A percentile compares a stretch with the other conserved stretches of the same genome.
phyloP scores from a whole-genome alignment of 257 asterid genomes.

The Datura wrightii region DNA sequence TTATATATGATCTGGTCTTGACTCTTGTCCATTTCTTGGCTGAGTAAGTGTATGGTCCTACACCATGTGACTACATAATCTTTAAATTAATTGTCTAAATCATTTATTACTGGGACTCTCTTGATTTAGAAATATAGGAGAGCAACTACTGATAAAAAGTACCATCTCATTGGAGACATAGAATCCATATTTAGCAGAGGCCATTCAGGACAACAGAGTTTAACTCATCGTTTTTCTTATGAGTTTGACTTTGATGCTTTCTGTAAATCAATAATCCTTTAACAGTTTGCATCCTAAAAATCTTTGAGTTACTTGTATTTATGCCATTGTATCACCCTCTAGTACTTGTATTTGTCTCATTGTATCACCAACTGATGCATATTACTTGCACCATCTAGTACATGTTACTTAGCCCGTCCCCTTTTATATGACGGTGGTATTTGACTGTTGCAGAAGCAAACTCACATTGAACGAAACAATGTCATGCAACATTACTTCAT shows the following conservation, averaged over 20 bases:
- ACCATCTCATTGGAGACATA: neutral
- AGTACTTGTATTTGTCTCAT: too few relatives aligned
- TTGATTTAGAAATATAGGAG: neutral
- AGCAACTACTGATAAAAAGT: neutral
- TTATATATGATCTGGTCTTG: neutral
- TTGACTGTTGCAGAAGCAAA: neutral
- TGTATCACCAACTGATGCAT: neutral
- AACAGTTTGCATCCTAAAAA: too few relatives aligned
- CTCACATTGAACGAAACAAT: too few relatives aligned
- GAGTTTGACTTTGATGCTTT: neutral
- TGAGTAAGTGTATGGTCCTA: conserved; percentile 39
- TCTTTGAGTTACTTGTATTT: neutral
- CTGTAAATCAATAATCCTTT: neutral
- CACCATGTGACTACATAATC: conserved; percentile 47
- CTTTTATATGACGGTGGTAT: neutral
- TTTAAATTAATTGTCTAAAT: neutral
- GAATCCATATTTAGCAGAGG: neutral
- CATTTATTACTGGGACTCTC: conserved; percentile 1
- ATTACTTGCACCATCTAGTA: neutral
- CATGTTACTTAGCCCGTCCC: too few relatives aligned
- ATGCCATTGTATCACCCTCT: too few relatives aligned
- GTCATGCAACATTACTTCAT: too few relatives aligned
- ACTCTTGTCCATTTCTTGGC: conserved; percentile 26
- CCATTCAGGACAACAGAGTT: neutral
- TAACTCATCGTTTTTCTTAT: neutral